Base-by-base conservation (phyloP, 2,329 filamentous ascomycete species). In the Cordyceps sp. region DNA sequence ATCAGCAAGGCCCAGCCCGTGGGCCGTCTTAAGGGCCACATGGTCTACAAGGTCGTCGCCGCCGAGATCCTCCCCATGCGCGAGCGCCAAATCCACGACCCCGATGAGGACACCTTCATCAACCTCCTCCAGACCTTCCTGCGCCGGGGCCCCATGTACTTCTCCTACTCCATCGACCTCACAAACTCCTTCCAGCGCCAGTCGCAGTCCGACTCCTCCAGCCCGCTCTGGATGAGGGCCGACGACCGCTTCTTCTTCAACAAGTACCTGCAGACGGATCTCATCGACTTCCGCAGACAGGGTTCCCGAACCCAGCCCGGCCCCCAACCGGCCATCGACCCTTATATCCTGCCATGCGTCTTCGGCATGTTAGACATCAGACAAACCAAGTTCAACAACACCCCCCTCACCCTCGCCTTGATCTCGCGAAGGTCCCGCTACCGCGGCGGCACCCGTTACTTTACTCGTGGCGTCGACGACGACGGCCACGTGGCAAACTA, bases 171-270 rank as follows among this genome's bases (percentile, higher is more conserved):
- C 8, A 73, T 93, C 53, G 90, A 98, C 56, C 69, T 98, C 41
- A 98, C 90, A 44, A 98, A 93, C 63, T 86, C 74, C 51, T 93
- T 96, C 61, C 90, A 98, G 59, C 76, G 90, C 40, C 90, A 96
- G 53, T 76, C 86, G 4, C 74, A 86, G 42, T 64, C 73, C 41
- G 74, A 93, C 51, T 59, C 62, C 34, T 69, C 69, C 13, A 62
- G 68, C 34, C 86, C 90, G 10, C 58, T 96, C 36, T 98, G 90
- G 90, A 78, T 80, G 63, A 69, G 85, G 43, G 78, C 88, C 40
- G 90, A 98, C 54, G 86, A 96, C 52, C 83, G 90, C 41, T 98
- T 98, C 65, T 98, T 94, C 64, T 98, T 88, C 84, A 98, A 98
- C 58, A 78, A 78, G 40, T 92, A 93, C 54, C 69, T 96, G 30